Conservation (phyloP, 2,329 filamentous ascomycete species). For the Epichloe glyceriae region DNA sequence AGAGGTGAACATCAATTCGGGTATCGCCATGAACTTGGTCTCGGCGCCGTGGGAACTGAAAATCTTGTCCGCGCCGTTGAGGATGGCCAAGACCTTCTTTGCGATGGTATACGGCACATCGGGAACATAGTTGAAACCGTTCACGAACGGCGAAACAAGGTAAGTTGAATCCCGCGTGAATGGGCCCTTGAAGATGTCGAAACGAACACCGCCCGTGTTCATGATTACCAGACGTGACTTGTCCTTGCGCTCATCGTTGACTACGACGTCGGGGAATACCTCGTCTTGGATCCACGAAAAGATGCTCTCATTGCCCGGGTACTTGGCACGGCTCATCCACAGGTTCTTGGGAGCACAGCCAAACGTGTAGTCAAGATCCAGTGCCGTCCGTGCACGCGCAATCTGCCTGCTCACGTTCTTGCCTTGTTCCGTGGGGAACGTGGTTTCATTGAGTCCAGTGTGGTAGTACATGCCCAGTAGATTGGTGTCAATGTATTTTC, state of each 20-base stretch:
- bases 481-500: constrained; percentile 91
- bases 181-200: constrained; percentile 85
- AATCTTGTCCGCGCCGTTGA: constrained; percentile 43
- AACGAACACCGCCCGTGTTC: constrained; percentile 86
- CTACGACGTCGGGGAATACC: constrained; percentile 57
- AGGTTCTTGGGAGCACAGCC: constrained; percentile 74
- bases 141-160: constrained; percentile 79
- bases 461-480: constrained; percentile 74
- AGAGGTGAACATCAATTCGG: constrained; percentile 26
- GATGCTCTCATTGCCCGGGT: constrained; percentile 61
- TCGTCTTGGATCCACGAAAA: constrained; percentile 68
- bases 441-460: constrained; percentile 54
- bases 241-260: constrained; percentile 42
- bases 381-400: constrained; percentile 49
- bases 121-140: constrained; percentile 60
- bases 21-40: constrained; percentile 34
- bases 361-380: constrained; percentile 59
- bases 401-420: constrained; percentile 61
- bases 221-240: constrained; percentile 59
- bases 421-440: constrained; percentile 66
- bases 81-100: constrained; percentile 47
- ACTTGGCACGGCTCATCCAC: constrained; percentile 71
- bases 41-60: constrained; percentile 25
- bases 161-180: constrained; percentile 84
- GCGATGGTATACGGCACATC: constrained; percentile 72